These are phyloP conservation scores for Diaporthe citrichinensis DNA, from an alignment of 2,329 filamentous ascomycete genomes.

Conservation along the genomic window DNA sequence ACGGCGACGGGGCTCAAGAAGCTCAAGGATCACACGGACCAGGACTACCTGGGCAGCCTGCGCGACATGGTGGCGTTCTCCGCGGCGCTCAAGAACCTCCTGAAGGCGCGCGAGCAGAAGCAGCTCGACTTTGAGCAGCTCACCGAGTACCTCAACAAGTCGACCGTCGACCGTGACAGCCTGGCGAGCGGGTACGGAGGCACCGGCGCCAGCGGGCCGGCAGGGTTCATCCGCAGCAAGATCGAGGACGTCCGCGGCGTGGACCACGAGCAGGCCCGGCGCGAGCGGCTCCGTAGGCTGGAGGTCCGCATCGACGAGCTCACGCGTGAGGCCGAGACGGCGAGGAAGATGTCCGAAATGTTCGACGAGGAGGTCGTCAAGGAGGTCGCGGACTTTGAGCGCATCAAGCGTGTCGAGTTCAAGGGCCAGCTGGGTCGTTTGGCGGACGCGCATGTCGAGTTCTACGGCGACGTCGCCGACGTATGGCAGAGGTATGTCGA, in stretches of 20 bases:
- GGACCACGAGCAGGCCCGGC: constrained; percentile 91
- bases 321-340: constrained; percentile 88
- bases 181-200: constrained; percentile 73
- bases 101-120: constrained; percentile 96
- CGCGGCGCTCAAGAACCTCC: constrained; percentile 84
- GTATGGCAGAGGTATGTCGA: constrained; percentile 93
- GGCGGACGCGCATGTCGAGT: constrained; percentile 87
- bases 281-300: constrained; percentile 89
- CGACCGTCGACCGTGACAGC: constrained; percentile 86
- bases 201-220: constrained; percentile 69
- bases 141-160: constrained; percentile 95
- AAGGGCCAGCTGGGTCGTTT: constrained; percentile 86
- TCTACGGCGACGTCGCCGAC: constrained; percentile 84
- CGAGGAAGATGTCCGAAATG: constrained; percentile 88
- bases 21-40: constrained; percentile 93
- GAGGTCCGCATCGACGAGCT: constrained; percentile 94
- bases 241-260: constrained; percentile 97
- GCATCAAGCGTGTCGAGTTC: constrained; percentile 96
- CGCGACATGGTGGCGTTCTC: constrained; percentile 98
- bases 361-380: constrained; percentile 97
- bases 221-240: constrained; percentile 90
- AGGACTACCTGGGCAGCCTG: constrained; percentile 92
- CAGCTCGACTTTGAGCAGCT: constrained; percentile 97
- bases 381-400: constrained; percentile 94
- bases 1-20: constrained; percentile 82